Evolutionary conservation across 2,329 filamentous ascomycete genomes (phyloP).

Genomic region (Botrytis fabae): DNA sequence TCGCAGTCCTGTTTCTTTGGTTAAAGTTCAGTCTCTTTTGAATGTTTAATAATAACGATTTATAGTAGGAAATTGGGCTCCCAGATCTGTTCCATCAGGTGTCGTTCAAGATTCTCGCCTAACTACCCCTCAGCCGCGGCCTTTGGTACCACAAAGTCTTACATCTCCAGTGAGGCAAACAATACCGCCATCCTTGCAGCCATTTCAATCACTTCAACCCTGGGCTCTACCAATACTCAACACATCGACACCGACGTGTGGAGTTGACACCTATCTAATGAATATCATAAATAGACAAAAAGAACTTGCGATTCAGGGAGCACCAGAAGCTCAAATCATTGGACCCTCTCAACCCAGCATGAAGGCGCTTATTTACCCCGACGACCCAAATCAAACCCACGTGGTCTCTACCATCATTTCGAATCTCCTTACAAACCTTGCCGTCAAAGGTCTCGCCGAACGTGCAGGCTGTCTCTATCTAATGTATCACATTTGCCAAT

Average conservation of each 20-base stretch:
- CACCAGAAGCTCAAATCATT: slow-evolving; percentile 38
- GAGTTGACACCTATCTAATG: slow-evolving; percentile 42
- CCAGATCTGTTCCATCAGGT: slow-evolving; percentile 8
- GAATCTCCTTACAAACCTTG: slow-evolving; percentile 31
- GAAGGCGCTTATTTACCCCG: slow-evolving; percentile 41
- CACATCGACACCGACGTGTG: slow-evolving; percentile 39
- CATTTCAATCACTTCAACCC: slow-evolving; percentile 15
- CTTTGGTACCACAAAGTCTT: not conserved
- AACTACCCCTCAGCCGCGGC: not conserved
- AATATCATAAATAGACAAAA: slow-evolving; percentile 44
- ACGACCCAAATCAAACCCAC: slow-evolving; percentile 35
- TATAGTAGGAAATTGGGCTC: slow-evolving; percentile 19
- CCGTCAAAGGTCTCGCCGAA: slow-evolving; percentile 28
- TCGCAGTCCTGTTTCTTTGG: not conserved
- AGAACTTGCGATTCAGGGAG: slow-evolving; percentile 38
- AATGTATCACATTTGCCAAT: slow-evolving; percentile 33
- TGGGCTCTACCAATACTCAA: slow-evolving; percentile 42
- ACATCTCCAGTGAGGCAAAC: not conserved
- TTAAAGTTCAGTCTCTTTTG: not conserved
- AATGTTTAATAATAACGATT: not conserved
- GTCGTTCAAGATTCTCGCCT: not conserved
- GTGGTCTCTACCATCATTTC: slow-evolving; percentile 38
- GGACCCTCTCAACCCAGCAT: slow-evolving; percentile 42
- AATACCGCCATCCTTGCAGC: not conserved
- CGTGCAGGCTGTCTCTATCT: slow-evolving; percentile 30